These are phyloP conservation scores for Neltuma alba DNA, from an alignment of 306 rosid species.

Conservation along the genomic window DNA sequence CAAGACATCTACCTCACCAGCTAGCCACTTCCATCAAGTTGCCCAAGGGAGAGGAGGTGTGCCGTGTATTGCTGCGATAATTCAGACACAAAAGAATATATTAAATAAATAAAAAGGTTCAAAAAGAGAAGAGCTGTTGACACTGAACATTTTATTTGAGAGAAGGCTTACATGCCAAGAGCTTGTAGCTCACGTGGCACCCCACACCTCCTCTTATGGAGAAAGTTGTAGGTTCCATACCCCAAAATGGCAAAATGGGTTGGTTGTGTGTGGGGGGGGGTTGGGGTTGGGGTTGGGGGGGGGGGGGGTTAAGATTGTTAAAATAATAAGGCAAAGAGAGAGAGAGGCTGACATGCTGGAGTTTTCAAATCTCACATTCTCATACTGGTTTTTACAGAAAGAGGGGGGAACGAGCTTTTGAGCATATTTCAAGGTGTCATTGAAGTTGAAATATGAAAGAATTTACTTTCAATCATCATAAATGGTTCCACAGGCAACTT, in stretches of 20 bases:
- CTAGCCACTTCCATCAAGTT: constrained; percentile 81
- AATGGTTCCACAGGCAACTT: background rate
- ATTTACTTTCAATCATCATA: background rate
- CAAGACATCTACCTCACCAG: background rate
- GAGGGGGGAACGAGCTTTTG: background rate
- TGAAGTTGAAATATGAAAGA: constrained; percentile 22
- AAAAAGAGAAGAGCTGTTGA: constrained; percentile 7
- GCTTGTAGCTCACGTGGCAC: background rate
- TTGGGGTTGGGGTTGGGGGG: too few relatives aligned
- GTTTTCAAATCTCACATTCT: background rate
- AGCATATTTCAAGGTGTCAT: background rate
- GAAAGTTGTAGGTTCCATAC: background rate
- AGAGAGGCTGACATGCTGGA: background rate
- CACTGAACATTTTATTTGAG: constrained; percentile 6
- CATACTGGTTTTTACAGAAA: background rate
- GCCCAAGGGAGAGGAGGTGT: constrained; percentile 87
- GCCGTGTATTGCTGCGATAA: constrained; percentile 90
- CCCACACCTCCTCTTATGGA: background rate
- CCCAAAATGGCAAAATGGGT: background rate
- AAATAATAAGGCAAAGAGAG: too few relatives aligned
- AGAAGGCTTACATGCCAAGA: background rate
- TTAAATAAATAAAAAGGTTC: background rate
- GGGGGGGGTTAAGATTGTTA: background rate
- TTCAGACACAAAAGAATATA: background rate
- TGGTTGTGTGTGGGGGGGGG: background rate